These are phyloP conservation scores for Hypomontagnella submonticulosa DNA, from an alignment of 495 filamentous ascomycete genomes.

Conservation along the genomic window DNA sequence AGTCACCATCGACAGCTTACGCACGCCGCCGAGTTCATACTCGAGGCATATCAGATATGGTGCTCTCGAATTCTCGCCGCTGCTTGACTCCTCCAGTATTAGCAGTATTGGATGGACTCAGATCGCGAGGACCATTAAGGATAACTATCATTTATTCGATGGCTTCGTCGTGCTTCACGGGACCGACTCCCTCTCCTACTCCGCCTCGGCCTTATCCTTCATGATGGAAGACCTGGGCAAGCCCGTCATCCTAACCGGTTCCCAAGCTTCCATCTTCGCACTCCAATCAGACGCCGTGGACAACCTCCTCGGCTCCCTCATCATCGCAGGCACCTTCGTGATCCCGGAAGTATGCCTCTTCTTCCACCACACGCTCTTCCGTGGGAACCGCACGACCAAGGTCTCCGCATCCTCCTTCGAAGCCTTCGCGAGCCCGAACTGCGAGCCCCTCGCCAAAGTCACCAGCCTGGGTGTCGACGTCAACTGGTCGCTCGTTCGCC, in stretches of 20 bases:
- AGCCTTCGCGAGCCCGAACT: slow-evolving; percentile 90
- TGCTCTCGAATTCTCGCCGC: slow-evolving; percentile 84
- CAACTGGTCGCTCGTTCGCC: slow-evolving; percentile 82
- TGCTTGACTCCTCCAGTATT: slow-evolving; percentile 94
- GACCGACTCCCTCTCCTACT: slow-evolving; percentile 93
- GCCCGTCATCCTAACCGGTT: slow-evolving; percentile 89
- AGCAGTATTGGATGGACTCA: slow-evolving; percentile 85
- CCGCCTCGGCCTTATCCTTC: slow-evolving; percentile 90
- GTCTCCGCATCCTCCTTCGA: slow-evolving; percentile 86
- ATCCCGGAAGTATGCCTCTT: slow-evolving; percentile 97
- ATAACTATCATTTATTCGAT: slow-evolving; percentile 92
- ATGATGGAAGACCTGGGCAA: slow-evolving; percentile 95
- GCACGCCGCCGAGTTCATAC: slow-evolving; percentile 85
- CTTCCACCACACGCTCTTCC: slow-evolving; percentile 93
- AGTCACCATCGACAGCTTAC: slow-evolving; percentile 64
- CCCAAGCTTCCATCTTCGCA: slow-evolving; percentile 91
- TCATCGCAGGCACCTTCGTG: slow-evolving; percentile 95
- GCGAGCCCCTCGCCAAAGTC: slow-evolving; percentile 79
- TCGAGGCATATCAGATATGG: slow-evolving; percentile 85
- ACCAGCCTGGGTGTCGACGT: slow-evolving; percentile 84
- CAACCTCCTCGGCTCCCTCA: slow-evolving; percentile 90
- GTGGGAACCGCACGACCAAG: slow-evolving; percentile 91
- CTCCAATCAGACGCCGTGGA: slow-evolving; percentile 96
- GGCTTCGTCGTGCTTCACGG: slow-evolving; percentile 97
- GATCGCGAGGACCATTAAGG: slow-evolving; percentile 74